phyloP scores from a whole-genome alignment of 2,329 filamentous ascomycete species.

The Trichophyton mentagrophytes region DNA sequence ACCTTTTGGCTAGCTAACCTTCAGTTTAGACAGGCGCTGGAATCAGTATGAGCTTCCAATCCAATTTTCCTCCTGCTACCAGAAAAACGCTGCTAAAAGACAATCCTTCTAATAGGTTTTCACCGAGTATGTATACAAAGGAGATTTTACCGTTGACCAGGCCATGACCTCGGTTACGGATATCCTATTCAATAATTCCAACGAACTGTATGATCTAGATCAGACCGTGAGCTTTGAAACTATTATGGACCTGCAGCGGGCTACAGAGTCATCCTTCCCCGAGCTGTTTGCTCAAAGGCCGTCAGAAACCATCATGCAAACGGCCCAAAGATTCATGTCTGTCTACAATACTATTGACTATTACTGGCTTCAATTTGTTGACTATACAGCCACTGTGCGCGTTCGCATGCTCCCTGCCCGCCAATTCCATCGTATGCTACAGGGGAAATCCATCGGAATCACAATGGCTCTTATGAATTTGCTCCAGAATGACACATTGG shows the following conservation, averaged over 20 bases:
- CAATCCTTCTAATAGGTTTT: constrained; percentile 41
- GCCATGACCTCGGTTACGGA: constrained; percentile 53
- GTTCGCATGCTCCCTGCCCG: constrained; percentile 55
- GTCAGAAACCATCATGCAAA: constrained; percentile 20
- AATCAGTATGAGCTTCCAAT: constrained; percentile 40
- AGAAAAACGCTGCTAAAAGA: background rate
- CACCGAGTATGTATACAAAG: constrained; percentile 51
- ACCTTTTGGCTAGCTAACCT: constrained; percentile 60
- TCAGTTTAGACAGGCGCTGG: constrained; percentile 59
- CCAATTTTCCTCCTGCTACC: background rate
- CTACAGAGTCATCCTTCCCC: background rate
- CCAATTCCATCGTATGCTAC: constrained; percentile 39
- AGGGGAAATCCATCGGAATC: constrained; percentile 44
- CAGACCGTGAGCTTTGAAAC: constrained; percentile 18
- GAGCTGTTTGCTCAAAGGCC: background rate
- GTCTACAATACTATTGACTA: constrained; percentile 46
- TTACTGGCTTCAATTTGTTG: constrained; percentile 63
- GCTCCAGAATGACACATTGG: constrained; percentile 52
- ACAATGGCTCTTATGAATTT: constrained; percentile 53
- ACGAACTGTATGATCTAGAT: constrained; percentile 56
- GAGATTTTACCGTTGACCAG: constrained; percentile 48
- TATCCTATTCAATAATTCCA: constrained; percentile 65
- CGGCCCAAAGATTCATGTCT: constrained; percentile 32
- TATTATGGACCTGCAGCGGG: background rate
- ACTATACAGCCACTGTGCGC: constrained; percentile 59